Base-by-base conservation (phyloP, 2,329 filamentous ascomycete genomes). In the Trichoderma lentiforme region DNA sequence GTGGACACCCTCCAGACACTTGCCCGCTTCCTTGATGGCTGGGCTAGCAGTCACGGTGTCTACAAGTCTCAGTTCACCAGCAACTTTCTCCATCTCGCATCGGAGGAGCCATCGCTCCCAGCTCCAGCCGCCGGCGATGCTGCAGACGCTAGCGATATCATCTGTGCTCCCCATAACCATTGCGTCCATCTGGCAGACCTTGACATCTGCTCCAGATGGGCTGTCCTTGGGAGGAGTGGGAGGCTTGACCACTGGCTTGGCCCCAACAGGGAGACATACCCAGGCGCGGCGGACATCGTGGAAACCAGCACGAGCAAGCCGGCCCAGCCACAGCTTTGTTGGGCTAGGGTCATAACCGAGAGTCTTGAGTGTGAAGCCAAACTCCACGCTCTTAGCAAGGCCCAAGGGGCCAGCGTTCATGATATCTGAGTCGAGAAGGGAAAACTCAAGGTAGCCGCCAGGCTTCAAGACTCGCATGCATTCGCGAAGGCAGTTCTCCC, bases 31-130 rank as follows among this genome's bases (percentile, higher is more conserved):
- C 69, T 82, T 80, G 80, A 88, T 85, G 62, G 86, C 84, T 58
- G 83, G 80, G 26, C 86, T 83, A 11, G 86, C 80, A 47, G 84
- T 86, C 34, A 86, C 85, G 5, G 83, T 88, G 76, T 89, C 86
- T 5, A 82, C 82, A 28, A 89, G 84, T 12, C 87, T 81, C 73
- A 87, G 81, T 79, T 93, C 91, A 30, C 93, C 92, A 78, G 93
- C 85, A 5, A 86, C 85, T 81, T 88, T 96, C 84, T 98, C 95
- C 83, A 91, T 88, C 83, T 96, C 93, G 77, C 95, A 88, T 78
- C 94, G 93, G 75, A 98, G 84, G 81, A 98, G 88, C 96, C 96
- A 99, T 80, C 93, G 92, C 87, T 99, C 96, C 95, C 95, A 99
- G 80, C 91, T 91, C 91, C 94, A 96, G 30, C 92, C 91, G 5